These are phyloP conservation scores for Beverwykella pulmonaria DNA, from an alignment of 495 filamentous ascomycete species.

Conservation along the genomic window DNA sequence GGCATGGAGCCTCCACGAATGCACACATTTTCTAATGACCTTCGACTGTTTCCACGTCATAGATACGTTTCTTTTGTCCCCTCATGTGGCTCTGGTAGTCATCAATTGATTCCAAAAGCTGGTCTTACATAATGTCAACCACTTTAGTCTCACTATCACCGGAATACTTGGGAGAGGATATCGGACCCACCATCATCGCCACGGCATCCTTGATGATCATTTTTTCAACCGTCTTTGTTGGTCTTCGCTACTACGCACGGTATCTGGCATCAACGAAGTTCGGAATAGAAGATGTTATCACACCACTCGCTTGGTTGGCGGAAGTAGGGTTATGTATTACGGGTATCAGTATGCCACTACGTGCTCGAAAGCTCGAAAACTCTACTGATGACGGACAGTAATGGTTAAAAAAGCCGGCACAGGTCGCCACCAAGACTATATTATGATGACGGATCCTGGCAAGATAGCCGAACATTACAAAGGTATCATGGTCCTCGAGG, in stretches of 20 bases:
- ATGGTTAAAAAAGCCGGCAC: slow-evolving; percentile 24
- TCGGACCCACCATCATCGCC: slow-evolving; percentile 23
- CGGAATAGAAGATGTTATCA: slow-evolving; percentile 22
- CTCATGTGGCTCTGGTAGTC: slow-evolving; percentile 19
- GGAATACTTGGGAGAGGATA: slow-evolving; percentile 20
- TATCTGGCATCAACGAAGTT: slow-evolving; percentile 15
- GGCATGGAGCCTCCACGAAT: background rate
- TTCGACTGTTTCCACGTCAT: background rate
- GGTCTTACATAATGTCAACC: slow-evolving; percentile 7
- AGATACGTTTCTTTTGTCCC: background rate
- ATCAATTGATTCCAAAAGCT: background rate
- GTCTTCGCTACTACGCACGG: slow-evolving; percentile 22
- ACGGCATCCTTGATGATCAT: slow-evolving; percentile 26
- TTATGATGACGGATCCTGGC: slow-evolving; percentile 3
- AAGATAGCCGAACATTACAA: slow-evolving; percentile 18
- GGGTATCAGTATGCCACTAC: slow-evolving; percentile 8
- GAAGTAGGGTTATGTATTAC: slow-evolving; percentile 25
- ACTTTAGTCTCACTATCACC: background rate
- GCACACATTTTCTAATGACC: background rate
- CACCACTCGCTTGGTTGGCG: slow-evolving; percentile 18
- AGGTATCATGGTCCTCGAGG: slow-evolving; percentile 21
- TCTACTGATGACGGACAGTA: background rate
- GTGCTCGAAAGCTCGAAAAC: background rate
- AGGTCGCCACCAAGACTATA: slow-evolving; percentile 18
- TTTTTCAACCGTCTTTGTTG: slow-evolving; percentile 21